Percentiles rank a stretch among this genome's conserved stretches.
Evolutionary conservation across 441 rosid species (phyloP).

Genomic region (Hypseocharis bilobata): DNA sequence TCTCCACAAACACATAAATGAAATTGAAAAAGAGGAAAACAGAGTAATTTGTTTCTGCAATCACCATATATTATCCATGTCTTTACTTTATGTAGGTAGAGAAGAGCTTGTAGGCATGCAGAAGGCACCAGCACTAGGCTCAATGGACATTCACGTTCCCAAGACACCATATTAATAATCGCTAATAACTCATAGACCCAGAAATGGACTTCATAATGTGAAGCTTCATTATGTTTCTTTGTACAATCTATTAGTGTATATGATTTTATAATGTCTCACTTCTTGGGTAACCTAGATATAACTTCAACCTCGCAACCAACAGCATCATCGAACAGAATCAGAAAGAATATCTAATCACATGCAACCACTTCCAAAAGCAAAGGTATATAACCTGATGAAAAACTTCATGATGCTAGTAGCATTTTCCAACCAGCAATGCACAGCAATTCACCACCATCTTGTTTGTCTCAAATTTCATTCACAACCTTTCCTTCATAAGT

Average conservation of each 20-base stretch:
- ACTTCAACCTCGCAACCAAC: background rate
- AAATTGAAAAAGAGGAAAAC: background rate
- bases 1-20: background rate
- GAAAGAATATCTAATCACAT: background rate
- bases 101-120: background rate
- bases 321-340: slow-evolving; percentile 1
- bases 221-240: too few species aligned
- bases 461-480: background rate
- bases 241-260: background rate
- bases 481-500: background rate
- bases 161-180: background rate
- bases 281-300: background rate
- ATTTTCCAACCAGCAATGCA: background rate
- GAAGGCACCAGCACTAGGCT: background rate
- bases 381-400: background rate
- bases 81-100: background rate
- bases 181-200: background rate
- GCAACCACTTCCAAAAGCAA: background rate
- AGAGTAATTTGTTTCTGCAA: background rate
- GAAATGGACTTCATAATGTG: too few species aligned
- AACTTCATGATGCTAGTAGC: background rate
- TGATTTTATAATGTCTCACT: background rate
- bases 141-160: background rate
- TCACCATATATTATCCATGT: background rate
- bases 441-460: background rate